Evolutionary conservation across 805 yeast genomes (phyloP).

Genomic region (Monosporozyma servazzii): DNA sequence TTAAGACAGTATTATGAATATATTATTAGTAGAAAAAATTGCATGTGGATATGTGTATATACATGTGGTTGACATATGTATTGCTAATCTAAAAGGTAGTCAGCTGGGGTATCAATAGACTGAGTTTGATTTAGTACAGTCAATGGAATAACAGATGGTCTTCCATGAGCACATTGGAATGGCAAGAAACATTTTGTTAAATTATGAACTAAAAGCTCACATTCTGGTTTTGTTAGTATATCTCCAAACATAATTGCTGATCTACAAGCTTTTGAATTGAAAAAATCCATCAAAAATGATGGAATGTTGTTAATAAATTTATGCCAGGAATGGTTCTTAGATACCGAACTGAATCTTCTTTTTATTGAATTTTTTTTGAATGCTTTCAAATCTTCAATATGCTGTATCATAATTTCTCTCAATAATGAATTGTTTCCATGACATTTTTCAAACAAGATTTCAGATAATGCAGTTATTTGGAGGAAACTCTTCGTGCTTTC

Average conservation of each 20-base stretch:
- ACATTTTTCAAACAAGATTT: not conserved
- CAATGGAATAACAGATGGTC: slow-evolving; percentile 62
- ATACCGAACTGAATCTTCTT: slow-evolving; percentile 20
- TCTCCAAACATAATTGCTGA: slow-evolving; percentile 69
- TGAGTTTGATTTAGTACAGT: slow-evolving; percentile 12
- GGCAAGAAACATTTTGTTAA: slow-evolving; percentile 49
- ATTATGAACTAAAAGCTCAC: slow-evolving; percentile 34
- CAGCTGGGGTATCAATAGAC: not conserved
- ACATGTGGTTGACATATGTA: not conserved
- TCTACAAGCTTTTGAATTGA: slow-evolving; percentile 59
- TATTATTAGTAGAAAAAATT: not conserved
- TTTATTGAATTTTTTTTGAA: not conserved
- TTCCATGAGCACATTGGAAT: slow-evolving; percentile 78
- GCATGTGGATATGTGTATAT: not conserved
- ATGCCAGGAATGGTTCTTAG: slow-evolving; percentile 30
- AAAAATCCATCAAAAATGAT: slow-evolving; percentile 36
- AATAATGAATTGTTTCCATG: slow-evolving; percentile 6
- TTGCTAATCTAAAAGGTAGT: not conserved
- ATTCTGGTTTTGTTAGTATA: slow-evolving; percentile 34
- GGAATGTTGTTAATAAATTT: slow-evolving; percentile 39
- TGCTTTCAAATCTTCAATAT: not conserved
- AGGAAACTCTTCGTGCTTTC: not conserved
- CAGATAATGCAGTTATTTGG: not conserved
- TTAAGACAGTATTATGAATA: slow-evolving; percentile 5
- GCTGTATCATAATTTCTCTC: not conserved